Evolutionary conservation across 2,329 filamentous ascomycete species (phyloP).

Genomic region (Talaromyces pinophilus): DNA sequence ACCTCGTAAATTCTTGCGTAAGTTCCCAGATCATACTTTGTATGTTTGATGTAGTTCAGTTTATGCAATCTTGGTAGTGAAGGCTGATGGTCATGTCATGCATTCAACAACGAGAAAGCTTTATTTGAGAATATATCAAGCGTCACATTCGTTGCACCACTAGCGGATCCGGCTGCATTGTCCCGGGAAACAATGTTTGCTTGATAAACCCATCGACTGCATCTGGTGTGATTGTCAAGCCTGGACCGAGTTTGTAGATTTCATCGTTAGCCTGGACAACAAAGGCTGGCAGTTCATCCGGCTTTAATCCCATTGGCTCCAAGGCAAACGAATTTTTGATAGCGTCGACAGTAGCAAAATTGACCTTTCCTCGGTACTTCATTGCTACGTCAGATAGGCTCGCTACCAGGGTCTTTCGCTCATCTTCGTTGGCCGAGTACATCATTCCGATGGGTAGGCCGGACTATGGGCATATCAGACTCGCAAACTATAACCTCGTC

Average conservation of each 20-base stretch:
- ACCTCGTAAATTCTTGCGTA: background rate
- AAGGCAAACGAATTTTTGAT: slow-evolving; percentile 14
- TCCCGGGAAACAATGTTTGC: background rate
- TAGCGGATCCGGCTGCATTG: background rate
- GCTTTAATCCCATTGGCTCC: slow-evolving; percentile 13
- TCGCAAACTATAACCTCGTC: too few species aligned
- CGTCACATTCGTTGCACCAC: background rate
- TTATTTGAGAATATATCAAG: background rate
- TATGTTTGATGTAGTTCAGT: background rate
- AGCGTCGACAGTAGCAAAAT: slow-evolving; percentile 21
- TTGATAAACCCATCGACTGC: slow-evolving; percentile 14
- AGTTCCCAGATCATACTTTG: background rate
- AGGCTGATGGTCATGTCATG: background rate
- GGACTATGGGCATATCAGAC: slow-evolving; percentile 4
- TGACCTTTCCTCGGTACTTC: slow-evolving; percentile 14
- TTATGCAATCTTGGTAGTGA: background rate
- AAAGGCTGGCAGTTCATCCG: slow-evolving; percentile 6
- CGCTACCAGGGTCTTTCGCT: slow-evolving; percentile 9
- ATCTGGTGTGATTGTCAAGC: background rate
- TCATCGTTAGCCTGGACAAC: slow-evolving; percentile 14
- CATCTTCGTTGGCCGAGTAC: slow-evolving; percentile 8
- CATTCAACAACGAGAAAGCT: background rate
- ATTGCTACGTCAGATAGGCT: background rate
- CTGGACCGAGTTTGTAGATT: slow-evolving; percentile 12
- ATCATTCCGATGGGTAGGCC: slow-evolving; percentile 20